Percentiles rank a stretch among this genome's conserved stretches.
phyloP scores from a whole-genome alignment of 192 early-diverging fungal species.

The Umbelopsis ramanniana region DNA sequence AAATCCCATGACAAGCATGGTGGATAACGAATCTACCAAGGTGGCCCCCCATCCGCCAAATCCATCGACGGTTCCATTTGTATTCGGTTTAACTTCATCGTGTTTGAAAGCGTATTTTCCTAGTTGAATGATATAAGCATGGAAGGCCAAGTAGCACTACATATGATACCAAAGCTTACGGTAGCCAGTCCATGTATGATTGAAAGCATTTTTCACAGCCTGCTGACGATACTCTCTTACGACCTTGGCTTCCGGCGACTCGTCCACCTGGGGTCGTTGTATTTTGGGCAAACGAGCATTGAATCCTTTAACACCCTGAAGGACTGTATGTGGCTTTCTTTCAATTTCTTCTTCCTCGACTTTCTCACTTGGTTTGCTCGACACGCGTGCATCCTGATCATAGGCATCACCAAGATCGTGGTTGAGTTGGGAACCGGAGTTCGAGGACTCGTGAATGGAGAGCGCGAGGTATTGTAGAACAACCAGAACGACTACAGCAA shows the following conservation, averaged over 20 bases:
- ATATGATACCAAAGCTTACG: constrained; percentile 32
- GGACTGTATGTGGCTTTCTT: background rate
- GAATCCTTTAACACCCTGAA: constrained; percentile 6
- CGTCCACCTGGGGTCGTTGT: background rate
- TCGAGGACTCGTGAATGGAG: background rate
- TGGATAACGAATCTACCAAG: constrained; percentile 85
- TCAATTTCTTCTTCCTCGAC: background rate
- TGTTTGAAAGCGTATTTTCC: constrained; percentile 72
- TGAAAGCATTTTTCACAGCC: constrained; percentile 62
- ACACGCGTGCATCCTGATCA: background rate
- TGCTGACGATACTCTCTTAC: constrained; percentile 38
- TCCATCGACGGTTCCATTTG: constrained; percentile 27
- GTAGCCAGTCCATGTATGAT: constrained; percentile 80
- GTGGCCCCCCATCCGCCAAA: constrained; percentile 72
- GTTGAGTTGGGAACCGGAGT: constrained; percentile 7
- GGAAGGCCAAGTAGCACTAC: no score
- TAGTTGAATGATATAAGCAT: no score
- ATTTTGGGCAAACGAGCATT: background rate
- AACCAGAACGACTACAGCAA: background rate
- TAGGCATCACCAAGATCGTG: background rate
- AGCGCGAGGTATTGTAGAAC: background rate
- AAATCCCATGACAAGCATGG: constrained; percentile 84
- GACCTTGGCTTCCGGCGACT: background rate
- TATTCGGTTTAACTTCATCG: constrained; percentile 65
- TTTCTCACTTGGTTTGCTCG: background rate